Base-by-base conservation (phyloP, 1,284 basidiomycete genomes). In the Tausonia pullulans region DNA sequence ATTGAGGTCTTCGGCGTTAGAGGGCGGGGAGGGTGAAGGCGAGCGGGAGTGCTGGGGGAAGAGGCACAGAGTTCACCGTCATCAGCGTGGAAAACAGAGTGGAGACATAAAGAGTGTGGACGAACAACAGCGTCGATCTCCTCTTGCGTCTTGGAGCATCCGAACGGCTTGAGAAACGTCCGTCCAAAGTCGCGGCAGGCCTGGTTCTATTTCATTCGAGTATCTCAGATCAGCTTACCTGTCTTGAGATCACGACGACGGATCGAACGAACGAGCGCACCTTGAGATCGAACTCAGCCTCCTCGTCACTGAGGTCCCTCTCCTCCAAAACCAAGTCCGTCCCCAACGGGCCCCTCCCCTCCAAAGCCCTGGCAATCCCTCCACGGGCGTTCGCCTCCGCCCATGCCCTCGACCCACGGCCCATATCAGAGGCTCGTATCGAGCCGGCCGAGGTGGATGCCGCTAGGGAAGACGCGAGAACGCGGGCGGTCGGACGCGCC, bases 101-200 rank as follows among this genome's bases (percentile, higher is more conserved):
- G 40, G n/a, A 16, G 16, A 53, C 13, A 39, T 10, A 8, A 10
- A 14, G 49, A 52, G 14, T 10, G n/a, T 27, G 60, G 11, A 54
- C 60, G 50, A 5, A 61, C 60, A 16, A 61, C 51, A 11, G 60
- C 60, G 41, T 61, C 60, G 13, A 61, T 55, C 51, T 61, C 60
- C 45, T 61, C 60, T 45, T 61, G 60, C 6, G 60, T 61, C 16
- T 55, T 54, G 3, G 50, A 14, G 53, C 50, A 61, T 5, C 60
- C 60, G 16, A 61, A 54, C 13, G 60, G 60, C 2, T 53, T 41
- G 43, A 61, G 51, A 16, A 61, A 61, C 10, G 51, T 54, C 11
- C 50, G 60, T 4, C 60, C 60, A 10, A 54, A 61, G 13, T 61
- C 60, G 43, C 60, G 46, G 14, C 52, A 53, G n/a, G 41, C 44